Evolutionary conservation across 176 grass and related monocot species (phyloP), one percentile per base, ranked within the genome.

Genomic region (Thalia dealbata): DNA sequence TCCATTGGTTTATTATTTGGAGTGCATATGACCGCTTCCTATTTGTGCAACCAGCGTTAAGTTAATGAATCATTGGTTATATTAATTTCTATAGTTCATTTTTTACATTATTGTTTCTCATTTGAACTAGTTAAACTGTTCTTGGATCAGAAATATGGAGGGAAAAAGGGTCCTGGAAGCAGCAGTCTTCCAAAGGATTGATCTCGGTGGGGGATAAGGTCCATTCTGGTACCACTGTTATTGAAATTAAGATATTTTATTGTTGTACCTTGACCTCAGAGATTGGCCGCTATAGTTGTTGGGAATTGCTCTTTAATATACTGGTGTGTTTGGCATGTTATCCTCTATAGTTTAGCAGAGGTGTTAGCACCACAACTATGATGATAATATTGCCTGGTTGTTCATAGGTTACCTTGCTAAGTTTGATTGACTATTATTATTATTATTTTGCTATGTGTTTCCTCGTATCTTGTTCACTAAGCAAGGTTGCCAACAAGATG

Each of bases 91-190:
- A 2, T 41, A 6, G 22, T 41, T 12, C 10, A 69, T n/a, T 43
- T 10, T 23, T 19, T 42, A 16, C 66, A 9, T 6, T 12, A 7
- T 22, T 2, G 9, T 24, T 44, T 46, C 6, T 70, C 13, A 2
- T 15, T 54, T 72, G 12, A 50, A 26, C 50, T 72, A 14, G 16
- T 52, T 51, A 27, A 45, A 19, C 12, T 29, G 23, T 15, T 52
- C 27, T 29, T 72, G 24, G 21, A 29, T 44, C 70, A 72, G 70
- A 72, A 44, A 54, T 72, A 72, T 55, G 70, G 50, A 30, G 25
- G 1, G 26, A 72, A 72, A 70, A 70, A 72, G 70, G 50, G 42
- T 72, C 50, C 48, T 72, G 70, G 70, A 72, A 72, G 70, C 24
- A 72, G 46, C 25, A 54, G 16, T 1, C 48, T 44, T 7, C 29